These are phyloP conservation scores for Arthrobotrys pseudoclavata DNA, from an alignment of 2,329 filamentous ascomycete species.

Conservation along the genomic window DNA sequence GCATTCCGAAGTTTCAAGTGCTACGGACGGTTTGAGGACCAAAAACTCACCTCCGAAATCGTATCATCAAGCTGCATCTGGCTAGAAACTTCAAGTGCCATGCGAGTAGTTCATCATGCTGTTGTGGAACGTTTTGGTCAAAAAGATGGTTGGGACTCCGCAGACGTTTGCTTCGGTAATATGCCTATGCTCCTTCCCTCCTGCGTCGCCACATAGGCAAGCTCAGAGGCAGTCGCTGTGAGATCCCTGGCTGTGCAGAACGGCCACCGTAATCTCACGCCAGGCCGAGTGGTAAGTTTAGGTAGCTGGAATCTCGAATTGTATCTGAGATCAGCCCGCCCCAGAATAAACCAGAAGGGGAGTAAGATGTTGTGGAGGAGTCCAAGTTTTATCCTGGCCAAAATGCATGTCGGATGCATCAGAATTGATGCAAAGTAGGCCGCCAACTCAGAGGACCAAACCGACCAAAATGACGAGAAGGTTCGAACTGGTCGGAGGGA, in stretches of 20 bases:
- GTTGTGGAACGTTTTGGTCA: conserved; percentile 57
- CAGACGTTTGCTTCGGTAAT: conserved; percentile 54
- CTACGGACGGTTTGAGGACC: conserved; percentile 30
- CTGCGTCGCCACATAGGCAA: conserved; percentile 60
- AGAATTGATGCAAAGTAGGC: conserved; percentile 54
- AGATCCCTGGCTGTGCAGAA: conserved; percentile 55
- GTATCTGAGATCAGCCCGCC: conserved; percentile 57
- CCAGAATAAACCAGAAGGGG: conserved; percentile 46
- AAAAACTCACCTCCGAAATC: conserved; percentile 55
- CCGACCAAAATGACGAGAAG: conserved; percentile 51
- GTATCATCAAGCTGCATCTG: conserved; percentile 54
- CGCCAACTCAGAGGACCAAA: conserved; percentile 57
- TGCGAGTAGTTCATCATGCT: conserved; percentile 50
- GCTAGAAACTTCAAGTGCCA: conserved; percentile 53
- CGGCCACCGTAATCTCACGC: conserved; percentile 58
- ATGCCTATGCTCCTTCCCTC: conserved; percentile 58
- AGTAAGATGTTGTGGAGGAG: conserved; percentile 48
- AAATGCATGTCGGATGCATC: conserved; percentile 58
- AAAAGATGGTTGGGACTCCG: conserved; percentile 42
- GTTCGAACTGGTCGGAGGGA: conserved; percentile 57
- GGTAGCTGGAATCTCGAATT: conserved; percentile 56
- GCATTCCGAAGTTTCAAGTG: conserved; percentile 52
- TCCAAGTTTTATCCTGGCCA: conserved; percentile 58
- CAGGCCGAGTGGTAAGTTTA: conserved; percentile 40
- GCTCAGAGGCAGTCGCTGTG: conserved; percentile 45